phyloP scores from a whole-genome alignment of 345 rosid genomes.

The Melaleuca quinquenervia region DNA sequence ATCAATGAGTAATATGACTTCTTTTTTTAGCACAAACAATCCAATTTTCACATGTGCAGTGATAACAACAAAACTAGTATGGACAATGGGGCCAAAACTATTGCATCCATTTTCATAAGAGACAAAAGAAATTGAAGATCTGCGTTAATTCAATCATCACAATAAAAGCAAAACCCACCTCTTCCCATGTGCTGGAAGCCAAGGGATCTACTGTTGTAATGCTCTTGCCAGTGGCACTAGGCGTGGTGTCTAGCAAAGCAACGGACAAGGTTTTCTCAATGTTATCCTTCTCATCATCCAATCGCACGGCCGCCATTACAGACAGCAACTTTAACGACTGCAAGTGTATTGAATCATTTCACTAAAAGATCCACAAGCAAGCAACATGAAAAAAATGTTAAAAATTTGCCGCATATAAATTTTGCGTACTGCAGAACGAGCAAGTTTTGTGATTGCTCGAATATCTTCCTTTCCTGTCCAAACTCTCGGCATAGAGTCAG shows the following conservation, averaged over 20 bases:
- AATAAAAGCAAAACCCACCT: slow-evolving; percentile 31
- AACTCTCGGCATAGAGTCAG: slow-evolving; percentile 97
- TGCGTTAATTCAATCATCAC: not conserved
- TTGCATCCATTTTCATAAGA: not conserved
- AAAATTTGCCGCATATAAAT: not conserved
- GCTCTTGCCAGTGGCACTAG: slow-evolving; percentile 38
- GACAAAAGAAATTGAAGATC: not conserved
- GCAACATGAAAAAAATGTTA: not conserved
- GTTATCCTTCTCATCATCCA: slow-evolving; percentile 63
- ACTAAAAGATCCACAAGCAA: not conserved
- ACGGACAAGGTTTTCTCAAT: slow-evolving; percentile 52
- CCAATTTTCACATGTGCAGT: not conserved
- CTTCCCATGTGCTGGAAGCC: slow-evolving; percentile 93
- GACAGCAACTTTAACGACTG: slow-evolving; percentile 90
- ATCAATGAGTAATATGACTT: not conserved
- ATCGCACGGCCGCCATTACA: slow-evolving; percentile 73
- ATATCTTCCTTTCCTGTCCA: slow-evolving; percentile 99
- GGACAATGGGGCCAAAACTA: not conserved
- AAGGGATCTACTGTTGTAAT: slow-evolving; percentile 54
- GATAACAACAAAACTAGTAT: not conserved
- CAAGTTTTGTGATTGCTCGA: slow-evolving; percentile 81
- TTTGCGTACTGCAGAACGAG: slow-evolving; percentile 71
- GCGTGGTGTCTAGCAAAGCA: slow-evolving; percentile 45
- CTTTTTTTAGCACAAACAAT: not conserved
- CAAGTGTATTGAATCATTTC: slow-evolving; percentile 4